Evolutionary conservation across 768 basidiomycete species (phyloP).

Genomic region (Boletus rubescentipes): DNA sequence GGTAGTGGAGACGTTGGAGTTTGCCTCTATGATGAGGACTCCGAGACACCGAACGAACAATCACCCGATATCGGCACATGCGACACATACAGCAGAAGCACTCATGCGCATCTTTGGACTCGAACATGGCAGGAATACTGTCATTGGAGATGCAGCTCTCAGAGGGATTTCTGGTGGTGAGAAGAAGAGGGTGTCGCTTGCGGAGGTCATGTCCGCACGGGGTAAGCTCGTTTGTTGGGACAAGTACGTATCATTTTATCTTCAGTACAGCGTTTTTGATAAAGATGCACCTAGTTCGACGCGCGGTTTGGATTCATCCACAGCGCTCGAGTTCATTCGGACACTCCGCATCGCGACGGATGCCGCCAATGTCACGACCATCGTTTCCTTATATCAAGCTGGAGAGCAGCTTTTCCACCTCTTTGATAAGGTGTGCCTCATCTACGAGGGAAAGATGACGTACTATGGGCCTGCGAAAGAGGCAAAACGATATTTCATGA

Average conservation of each 20-base stretch:
- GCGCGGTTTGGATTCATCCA: slow-evolving; percentile 64
- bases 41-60: slow-evolving; percentile 29
- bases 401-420: slow-evolving; percentile 61
- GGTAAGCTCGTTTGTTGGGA: slow-evolving; percentile 73
- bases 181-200: slow-evolving; percentile 81
- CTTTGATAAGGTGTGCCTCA: slow-evolving; percentile 51
- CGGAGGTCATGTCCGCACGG: slow-evolving; percentile 64
- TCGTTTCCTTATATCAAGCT: slow-evolving; percentile 87
- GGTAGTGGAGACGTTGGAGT: slow-evolving; percentile 47
- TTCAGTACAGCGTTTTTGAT: neutral
- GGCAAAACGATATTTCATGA: neutral
- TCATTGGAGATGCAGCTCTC: slow-evolving; percentile 75
- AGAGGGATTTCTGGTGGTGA: slow-evolving; percentile 77
- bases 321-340: slow-evolving; percentile 70
- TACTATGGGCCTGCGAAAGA: slow-evolving; percentile 4
- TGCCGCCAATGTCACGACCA: slow-evolving; percentile 50
- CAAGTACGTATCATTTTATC: slow-evolving; percentile 45
- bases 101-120: slow-evolving; percentile 74
- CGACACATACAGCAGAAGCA: slow-evolving; percentile 39
- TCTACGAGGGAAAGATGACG: slow-evolving; percentile 8
- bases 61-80: slow-evolving; percentile 31
- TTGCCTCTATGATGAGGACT: slow-evolving; percentile 52
- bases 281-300: slow-evolving; percentile 48
- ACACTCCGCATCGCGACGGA: slow-evolving; percentile 67
- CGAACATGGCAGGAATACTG: slow-evolving; percentile 65